Conservation (phyloP, 352 stramenopile species). For the Globisporangium camurandrum region DNA sequence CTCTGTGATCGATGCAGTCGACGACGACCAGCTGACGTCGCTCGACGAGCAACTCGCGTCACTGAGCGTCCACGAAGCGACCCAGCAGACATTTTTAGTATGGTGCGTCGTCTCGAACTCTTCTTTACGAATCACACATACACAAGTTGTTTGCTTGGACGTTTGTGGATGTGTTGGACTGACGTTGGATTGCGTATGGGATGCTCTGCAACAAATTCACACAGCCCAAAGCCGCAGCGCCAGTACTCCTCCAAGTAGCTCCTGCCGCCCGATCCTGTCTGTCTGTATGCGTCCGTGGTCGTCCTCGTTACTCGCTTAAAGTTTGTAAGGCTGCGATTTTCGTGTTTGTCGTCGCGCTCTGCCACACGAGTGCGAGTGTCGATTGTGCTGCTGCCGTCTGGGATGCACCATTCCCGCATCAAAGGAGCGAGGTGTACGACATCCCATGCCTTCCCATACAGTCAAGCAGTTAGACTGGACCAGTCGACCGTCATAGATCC, state of each 20-base stretch:
- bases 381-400: neutral
- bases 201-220: too few relatives aligned
- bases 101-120: constrained; percentile 8
- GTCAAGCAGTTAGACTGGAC: neutral
- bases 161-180: too few relatives aligned
- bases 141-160: too few relatives aligned
- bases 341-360: neutral
- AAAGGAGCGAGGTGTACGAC: neutral
- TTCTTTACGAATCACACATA: too few relatives aligned
- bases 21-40: too few relatives aligned
- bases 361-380: neutral
- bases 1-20: constrained; percentile 13
- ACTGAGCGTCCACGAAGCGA: constrained; percentile 18
- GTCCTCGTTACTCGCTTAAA: neutral
- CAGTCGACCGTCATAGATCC: neutral
- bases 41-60: constrained; percentile 15
- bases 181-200: too few relatives aligned
- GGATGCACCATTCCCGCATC: neutral
- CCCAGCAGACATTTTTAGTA: constrained; percentile 25
- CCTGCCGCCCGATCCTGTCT: neutral
- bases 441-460: neutral
- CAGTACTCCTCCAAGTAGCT: constrained; percentile 14
- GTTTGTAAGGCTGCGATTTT: neutral
- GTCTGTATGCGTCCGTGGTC: constrained; percentile 8
- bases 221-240: constrained; percentile 22